phyloP scores from a whole-genome alignment of 2,329 filamentous ascomycete species.

The Calonectria crousiana region DNA sequence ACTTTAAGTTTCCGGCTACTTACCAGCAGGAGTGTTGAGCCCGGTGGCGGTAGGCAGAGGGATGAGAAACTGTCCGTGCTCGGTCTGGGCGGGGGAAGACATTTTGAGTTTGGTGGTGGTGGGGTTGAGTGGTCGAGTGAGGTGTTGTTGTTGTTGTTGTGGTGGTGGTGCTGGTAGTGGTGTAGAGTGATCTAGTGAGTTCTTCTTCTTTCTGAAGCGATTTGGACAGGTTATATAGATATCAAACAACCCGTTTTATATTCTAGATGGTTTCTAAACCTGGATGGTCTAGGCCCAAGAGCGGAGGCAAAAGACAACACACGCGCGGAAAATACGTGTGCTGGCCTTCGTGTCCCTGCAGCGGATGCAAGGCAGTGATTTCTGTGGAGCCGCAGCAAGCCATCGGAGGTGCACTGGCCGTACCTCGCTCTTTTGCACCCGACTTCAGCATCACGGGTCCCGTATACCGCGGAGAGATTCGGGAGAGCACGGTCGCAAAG shows the following conservation, averaged over 20 bases:
- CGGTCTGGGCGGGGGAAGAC: constrained; percentile 15
- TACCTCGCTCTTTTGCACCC: background rate
- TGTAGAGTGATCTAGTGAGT: background rate
- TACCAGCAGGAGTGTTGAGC: constrained; percentile 49
- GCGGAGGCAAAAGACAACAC: background rate
- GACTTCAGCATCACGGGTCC: background rate
- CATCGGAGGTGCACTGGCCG: background rate
- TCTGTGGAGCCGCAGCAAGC: background rate
- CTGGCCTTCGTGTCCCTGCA: background rate
- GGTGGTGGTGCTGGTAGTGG: background rate
- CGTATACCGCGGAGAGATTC: background rate
- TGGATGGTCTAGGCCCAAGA: background rate
- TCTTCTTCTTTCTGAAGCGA: background rate
- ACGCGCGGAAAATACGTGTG: background rate
- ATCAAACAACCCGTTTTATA: background rate
- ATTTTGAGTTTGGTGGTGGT: background rate
- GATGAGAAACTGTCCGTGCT: constrained; percentile 41
- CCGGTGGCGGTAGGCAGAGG: constrained; percentile 47
- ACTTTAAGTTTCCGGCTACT: constrained; percentile 12
- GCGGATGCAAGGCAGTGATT: background rate
- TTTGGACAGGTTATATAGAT: background rate
- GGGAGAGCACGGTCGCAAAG: background rate
- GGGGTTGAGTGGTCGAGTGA: background rate
- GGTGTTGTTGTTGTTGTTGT: background rate
- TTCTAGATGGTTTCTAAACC: background rate